Base-by-base conservation (phyloP, 208 protist species). In the Leishmania lainsoni region DNA sequence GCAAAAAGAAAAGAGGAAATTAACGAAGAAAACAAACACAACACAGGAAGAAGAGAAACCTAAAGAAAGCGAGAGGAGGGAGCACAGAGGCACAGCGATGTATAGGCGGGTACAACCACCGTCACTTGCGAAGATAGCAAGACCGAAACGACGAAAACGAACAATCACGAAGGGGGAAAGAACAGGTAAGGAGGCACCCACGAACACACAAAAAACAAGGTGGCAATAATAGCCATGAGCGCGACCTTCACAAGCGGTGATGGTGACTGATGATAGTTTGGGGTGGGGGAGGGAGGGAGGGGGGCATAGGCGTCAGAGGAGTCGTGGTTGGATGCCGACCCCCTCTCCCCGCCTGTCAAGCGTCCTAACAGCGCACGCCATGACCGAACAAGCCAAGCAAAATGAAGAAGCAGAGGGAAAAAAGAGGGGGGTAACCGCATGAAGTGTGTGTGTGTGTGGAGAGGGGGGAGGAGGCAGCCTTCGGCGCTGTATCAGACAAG, bases 121-220 rank as follows among this genome's bases (percentile, higher is more conserved):
- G 32, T 51, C 68, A 42, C 42, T 72, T 14, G 52, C 39, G 42
- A 54, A 39, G 45, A 32, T 0, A 69, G 42, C 0, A 35, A 42
- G 2, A 35, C 8, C 29, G 35, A 26, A 75, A 54, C 22, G 59
- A 32, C 26, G 16, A 72, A 26, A 76, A 63, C 66, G 61, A 5
- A 35, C 10, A 32, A 35, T 68, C 65, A 58, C 42, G 81, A 76
- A 20, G 52, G 8, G 29, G 39, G 61, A 83, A 59, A 79, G 52
- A 75, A 29, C n/a, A 75, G 52, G 72, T 14, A 52, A 42, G 26
- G 45, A 39, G n/a, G 29, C 32, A 54, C 20, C 42, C 17, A 49
- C 29, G 45, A 68, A n/a, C 39, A 78, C 16, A 42, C n/a, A 22
- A 0, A 68, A 42, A 58, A 58, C 2, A 20, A 58, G 54, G 54